Percentiles rank a stretch among this genome's conserved stretches.
These are phyloP conservation scores for Tetrapisispora iriomotensis DNA, from an alignment of 805 yeast genomes.

Conservation along the genomic window DNA sequence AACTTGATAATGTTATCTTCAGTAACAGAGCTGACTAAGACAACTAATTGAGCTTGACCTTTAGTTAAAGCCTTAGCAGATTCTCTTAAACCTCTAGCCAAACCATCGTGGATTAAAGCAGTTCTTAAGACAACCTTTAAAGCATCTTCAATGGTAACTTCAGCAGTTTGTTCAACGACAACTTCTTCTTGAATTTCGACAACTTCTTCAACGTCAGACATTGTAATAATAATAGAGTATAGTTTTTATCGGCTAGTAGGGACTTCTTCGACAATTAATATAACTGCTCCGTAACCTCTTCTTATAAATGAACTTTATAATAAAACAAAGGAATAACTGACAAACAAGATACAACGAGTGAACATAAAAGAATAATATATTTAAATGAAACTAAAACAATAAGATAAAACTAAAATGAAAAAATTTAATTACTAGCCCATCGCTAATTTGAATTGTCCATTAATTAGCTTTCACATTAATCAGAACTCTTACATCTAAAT, in stretches of 20 bases:
- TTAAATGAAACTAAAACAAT: too few species aligned
- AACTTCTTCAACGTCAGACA: conserved; percentile 38
- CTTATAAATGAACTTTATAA: too few species aligned
- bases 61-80: conserved; percentile 97
- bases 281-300: conserved; percentile 44
- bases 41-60: conserved; percentile 97
- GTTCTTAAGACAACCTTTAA: conserved; percentile 96
- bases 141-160: conserved; percentile 96
- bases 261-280: conserved; percentile 66
- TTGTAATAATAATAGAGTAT: conserved; percentile 8
- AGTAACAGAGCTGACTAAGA: conserved; percentile 95
- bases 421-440: too few species aligned
- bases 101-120: conserved; percentile 97
- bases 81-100: conserved; percentile 99
- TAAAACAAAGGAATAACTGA: too few species aligned
- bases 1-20: conserved; percentile 94
- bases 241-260: conserved; percentile 19
- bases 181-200: conserved; percentile 77
- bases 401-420: too few species aligned
- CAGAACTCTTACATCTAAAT: too few species aligned
- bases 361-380: too few species aligned
- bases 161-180: conserved; percentile 75
- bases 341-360: too few species aligned
- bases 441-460: too few species aligned
- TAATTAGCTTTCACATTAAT: too few species aligned